These are phyloP conservation scores for Chloranthus sessilifolius DNA, from an alignment of 164 flowering plant genomes.

Conservation along the genomic window DNA sequence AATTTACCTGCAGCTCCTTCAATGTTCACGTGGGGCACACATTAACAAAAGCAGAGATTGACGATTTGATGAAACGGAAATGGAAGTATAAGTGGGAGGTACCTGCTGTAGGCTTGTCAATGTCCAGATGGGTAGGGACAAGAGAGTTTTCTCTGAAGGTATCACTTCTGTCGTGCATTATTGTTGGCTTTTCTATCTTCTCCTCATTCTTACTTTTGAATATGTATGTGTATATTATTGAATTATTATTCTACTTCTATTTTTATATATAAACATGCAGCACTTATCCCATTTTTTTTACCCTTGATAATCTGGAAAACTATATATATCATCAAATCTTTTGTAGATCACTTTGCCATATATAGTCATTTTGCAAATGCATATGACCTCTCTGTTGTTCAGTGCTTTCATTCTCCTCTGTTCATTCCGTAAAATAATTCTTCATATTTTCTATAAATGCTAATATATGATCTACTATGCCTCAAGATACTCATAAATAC, in stretches of 20 bases:
- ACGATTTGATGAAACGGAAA: conserved; percentile 31
- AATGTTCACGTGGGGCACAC: conserved; percentile 42
- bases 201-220: not conserved
- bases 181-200: not conserved
- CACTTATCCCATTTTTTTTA: not conserved
- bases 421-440: too few species aligned
- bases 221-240: not conserved
- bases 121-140: conserved; percentile 74
- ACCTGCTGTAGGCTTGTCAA: conserved; percentile 49
- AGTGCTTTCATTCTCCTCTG: too few species aligned
- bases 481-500: too few species aligned
- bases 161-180: not conserved
- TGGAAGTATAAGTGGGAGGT: conserved; percentile 64
- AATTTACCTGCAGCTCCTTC: conserved; percentile 49
- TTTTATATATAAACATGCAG: not conserved
- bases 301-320: not conserved
- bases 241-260: not conserved
- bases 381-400: too few species aligned
- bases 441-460: too few species aligned
- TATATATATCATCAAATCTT: not conserved
- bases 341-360: not conserved
- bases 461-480: too few species aligned
- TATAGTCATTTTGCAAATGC: too few species aligned
- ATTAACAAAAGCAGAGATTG: conserved; percentile 46
- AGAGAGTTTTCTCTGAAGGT: conserved; percentile 61